These are phyloP conservation scores for Haplographium delicatum DNA, from an alignment of 495 filamentous ascomycete species.

Conservation along the genomic window DNA sequence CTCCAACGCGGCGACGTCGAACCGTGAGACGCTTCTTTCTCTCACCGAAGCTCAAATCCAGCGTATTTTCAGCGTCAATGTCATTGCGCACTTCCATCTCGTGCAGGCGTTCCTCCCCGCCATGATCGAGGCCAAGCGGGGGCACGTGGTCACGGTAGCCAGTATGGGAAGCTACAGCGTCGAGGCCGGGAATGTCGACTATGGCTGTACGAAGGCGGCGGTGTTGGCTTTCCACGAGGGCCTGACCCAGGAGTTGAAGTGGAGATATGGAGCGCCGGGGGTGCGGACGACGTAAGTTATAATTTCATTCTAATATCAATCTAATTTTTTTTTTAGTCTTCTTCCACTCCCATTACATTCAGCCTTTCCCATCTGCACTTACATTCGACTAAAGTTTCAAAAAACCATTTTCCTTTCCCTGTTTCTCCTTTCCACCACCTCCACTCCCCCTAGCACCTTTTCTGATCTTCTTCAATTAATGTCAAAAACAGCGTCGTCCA, in stretches of 20 bases:
- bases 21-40: constrained; percentile 51
- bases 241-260: constrained; percentile 53
- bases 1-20: constrained; percentile 66
- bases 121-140: constrained; percentile 60
- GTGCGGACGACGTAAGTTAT: constrained; percentile 60
- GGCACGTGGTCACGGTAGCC: constrained; percentile 67
- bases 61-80: constrained; percentile 66
- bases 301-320: constrained; percentile 51
- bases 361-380: too few relatives aligned
- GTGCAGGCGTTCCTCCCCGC: constrained; percentile 58
- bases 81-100: constrained; percentile 59
- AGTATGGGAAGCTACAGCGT: constrained; percentile 51
- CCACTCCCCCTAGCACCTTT: too few relatives aligned
- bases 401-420: too few relatives aligned
- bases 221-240: constrained; percentile 66
- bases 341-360: too few relatives aligned
- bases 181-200: constrained; percentile 62
- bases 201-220: constrained; percentile 60
- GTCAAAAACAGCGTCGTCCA: constrained; percentile 30
- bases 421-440: too few relatives aligned
- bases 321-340: too few relatives aligned
- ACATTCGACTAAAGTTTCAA: too few relatives aligned
- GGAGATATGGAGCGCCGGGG: constrained; percentile 52
- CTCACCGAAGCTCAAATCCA: constrained; percentile 45
- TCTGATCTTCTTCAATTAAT: too few relatives aligned